Evolutionary conservation across 2,329 filamentous ascomycete genomes (phyloP).

Genomic region (Colletotrichum falcatum): DNA sequence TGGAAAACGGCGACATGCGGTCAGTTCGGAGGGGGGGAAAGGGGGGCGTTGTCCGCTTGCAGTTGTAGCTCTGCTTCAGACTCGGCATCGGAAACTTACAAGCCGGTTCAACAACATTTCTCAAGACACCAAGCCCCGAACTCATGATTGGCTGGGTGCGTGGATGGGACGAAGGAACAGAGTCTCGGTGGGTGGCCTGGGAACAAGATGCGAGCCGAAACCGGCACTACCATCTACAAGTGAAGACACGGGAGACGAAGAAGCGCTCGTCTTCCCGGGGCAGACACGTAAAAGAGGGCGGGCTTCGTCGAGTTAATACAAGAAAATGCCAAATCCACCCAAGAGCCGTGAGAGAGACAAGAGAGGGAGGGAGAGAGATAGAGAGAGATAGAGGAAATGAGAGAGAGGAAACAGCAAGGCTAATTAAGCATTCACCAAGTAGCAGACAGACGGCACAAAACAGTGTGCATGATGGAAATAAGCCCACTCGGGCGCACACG

Average conservation of each 20-base stretch:
- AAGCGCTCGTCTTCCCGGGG: background rate
- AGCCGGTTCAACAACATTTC: conserved; percentile 37
- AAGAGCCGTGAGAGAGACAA: background rate
- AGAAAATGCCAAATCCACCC: conserved; percentile 22
- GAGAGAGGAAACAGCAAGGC: conserved; percentile 20
- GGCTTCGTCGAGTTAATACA: conserved; percentile 11
- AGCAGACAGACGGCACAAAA: background rate
- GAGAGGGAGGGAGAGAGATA: conserved; percentile 1
- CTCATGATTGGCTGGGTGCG: conserved; percentile 23
- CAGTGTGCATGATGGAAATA: conserved; percentile 13
- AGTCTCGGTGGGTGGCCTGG: background rate
- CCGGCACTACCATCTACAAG: background rate
- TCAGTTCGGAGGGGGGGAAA: background rate
- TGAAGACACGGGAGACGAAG: background rate
- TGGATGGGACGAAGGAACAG: background rate
- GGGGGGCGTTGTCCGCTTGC: background rate
- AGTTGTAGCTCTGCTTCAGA: too few species aligned
- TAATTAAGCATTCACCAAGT: conserved; percentile 29
- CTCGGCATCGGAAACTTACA: conserved; percentile 20
- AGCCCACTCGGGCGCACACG: conserved; percentile 27
- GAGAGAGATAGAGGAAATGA: background rate
- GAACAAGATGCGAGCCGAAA: background rate
- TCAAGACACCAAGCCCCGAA: conserved; percentile 30
- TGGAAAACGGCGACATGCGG: background rate
- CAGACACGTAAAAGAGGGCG: conserved; percentile 12